phyloP scores from a whole-genome alignment of 306 rosid species.

The Nissolia schottii region DNA sequence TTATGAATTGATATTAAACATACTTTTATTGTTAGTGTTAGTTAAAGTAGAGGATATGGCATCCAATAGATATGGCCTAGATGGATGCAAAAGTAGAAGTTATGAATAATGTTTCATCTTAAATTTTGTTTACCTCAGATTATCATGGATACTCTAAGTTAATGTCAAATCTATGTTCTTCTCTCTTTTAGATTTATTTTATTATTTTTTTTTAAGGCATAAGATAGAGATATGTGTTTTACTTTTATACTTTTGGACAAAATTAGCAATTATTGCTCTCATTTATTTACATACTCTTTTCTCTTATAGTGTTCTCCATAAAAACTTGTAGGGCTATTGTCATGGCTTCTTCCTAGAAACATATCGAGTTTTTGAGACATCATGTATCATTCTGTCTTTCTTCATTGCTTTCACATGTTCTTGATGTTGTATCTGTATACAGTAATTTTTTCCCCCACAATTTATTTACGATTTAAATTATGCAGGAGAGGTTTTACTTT shows the following conservation, averaged over 20 bases:
- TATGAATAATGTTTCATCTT: background rate
- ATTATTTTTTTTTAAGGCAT: background rate
- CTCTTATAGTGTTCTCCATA: background rate
- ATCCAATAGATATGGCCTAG: background rate
- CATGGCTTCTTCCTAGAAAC: background rate
- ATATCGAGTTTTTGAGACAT: background rate
- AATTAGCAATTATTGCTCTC: background rate
- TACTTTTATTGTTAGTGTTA: background rate
- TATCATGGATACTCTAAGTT: background rate
- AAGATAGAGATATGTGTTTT: background rate
- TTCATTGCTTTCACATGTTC: background rate
- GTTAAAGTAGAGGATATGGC: background rate
- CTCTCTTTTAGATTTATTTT: background rate
- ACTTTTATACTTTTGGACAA: constrained; percentile 1
- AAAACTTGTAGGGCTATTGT: background rate
- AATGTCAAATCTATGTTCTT: background rate
- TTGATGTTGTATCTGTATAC: background rate
- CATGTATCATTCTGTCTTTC: background rate
- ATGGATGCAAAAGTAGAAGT: background rate
- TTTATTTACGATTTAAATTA: background rate
- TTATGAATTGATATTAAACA: background rate
- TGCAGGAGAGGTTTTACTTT: constrained; percentile 95
- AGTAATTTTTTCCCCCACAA: background rate
- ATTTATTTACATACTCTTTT: background rate
- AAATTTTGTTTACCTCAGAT: background rate